Base-by-base conservation (phyloP, 257 asterid genomes). In the Osmanthus fragrans region DNA sequence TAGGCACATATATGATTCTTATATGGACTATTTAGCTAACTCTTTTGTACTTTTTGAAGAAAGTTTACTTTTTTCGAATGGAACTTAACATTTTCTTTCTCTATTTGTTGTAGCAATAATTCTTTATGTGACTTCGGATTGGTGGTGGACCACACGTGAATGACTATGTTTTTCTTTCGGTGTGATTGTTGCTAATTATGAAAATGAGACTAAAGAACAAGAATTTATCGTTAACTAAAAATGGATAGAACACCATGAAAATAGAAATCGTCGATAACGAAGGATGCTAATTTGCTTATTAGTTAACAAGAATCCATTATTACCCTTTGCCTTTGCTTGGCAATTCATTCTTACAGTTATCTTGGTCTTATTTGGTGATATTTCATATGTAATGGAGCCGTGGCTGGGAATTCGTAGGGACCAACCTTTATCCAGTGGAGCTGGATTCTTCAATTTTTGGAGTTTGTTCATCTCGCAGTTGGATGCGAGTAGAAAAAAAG, bases 401-500 rank as follows among this genome's bases (percentile, higher is more conserved):
- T n/a, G 27, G 27, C 56, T 16, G 56, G 56, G 56, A 15, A 15
- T 47, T 47, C 30, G 4, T 7, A 21, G 15, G 66, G 30, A 58
- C 66, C 66, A 19, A 7, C 29, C 16, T 2, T 58, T 47, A 47
- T 67, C 80, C 47, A 63, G n/a, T n/a, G n/a, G n/a, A n/a, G n/a
- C n/a, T n/a, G n/a, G 42, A 67, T 29, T 37, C 74, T 74, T 64
- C 33, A 73, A 72, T 79, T 76, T 51, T 27, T 34, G 70, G 69
- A 70, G 75, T 80, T 4, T 71, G 23, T 40, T 69, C 67, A 49
- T 51, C 51, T 58, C 13, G 11, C 47, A 40, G 13, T 40, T 40
- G 47, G 47, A 10, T 40, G 47, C 47, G 4, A 40, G 39, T 34
- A 34, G 39, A 34, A 34, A 34, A 6, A 34, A 2, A n/a, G n/a